phyloP scores from a whole-genome alignment of 1,284 basidiomycete species.

The Ganoderma lucidum region DNA sequence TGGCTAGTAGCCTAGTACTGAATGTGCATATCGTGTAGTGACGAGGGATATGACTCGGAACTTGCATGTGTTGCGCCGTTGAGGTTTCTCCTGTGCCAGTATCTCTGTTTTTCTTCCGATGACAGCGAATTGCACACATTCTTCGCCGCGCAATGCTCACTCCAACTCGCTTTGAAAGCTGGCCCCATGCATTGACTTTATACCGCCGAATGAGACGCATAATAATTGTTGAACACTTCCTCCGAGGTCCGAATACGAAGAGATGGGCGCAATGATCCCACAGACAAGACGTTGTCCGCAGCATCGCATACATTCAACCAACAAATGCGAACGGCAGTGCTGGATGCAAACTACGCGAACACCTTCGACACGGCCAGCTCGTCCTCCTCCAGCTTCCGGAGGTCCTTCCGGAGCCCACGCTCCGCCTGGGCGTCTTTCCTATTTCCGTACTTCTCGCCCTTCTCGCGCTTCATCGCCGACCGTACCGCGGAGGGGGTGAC shows the following conservation, averaged over 20 bases:
- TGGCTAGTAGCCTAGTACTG: background rate
- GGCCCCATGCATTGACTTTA: no score
- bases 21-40: background rate
- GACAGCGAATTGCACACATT: no score
- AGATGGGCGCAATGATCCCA: no score
- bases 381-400: slow-evolving; percentile 76
- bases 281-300: background rate
- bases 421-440: slow-evolving; percentile 85
- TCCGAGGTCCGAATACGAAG: no score
- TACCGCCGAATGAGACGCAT: no score
- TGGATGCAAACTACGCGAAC: slow-evolving; percentile 67
- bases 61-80: background rate
- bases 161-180: no score
- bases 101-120: no score
- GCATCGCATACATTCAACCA: background rate
- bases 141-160: no score
- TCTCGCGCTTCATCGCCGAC: slow-evolving; percentile 73
- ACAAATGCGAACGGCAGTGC: background rate
- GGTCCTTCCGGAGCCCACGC: slow-evolving; percentile 69
- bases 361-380: slow-evolving; percentile 88
- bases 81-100: background rate
- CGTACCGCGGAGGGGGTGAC: slow-evolving; percentile 88
- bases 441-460: slow-evolving; percentile 82
- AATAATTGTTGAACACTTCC: no score
- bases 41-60: background rate